Evolutionary conservation across 2,329 filamentous ascomycete species (phyloP), one percentile per base, ranked within the genome.

Genomic region (Amauroascus niger): DNA sequence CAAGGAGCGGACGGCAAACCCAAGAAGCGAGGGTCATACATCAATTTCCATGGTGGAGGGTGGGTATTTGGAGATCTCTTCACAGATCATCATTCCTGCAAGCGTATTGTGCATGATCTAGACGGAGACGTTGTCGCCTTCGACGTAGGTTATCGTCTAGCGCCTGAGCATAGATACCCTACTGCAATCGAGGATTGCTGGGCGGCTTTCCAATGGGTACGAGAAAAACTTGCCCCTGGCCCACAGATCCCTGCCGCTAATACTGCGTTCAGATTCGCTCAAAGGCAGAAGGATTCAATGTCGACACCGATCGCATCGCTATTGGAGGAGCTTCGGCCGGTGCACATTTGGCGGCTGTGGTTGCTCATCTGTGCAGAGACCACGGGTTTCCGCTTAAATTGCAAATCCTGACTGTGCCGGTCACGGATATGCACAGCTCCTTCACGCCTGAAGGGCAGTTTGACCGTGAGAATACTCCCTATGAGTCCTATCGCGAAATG

Each of bases 131-230:
- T 69, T 40, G 71, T 74, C 14, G 70, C 62, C 1, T 71, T 75
- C 57, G 72, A 74, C 56, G 68, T 74, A 22, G 71, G 73, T 54
- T 74, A 74, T 53, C 66, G 69, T 28, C 61, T 72, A 35, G 67
- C 70, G 1, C 70, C 69, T 6, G 70, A 73, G 57, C 52, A 69
- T 56, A 64, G 58, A 18, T 71, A 66, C 56, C 70, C 71, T 0
- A 65, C 67, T 32, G 63, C 67, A 0, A 60, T 71, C 16, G 63
- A 72, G 9, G 69, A 73, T 59, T 68, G 69, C 56, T 72, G 68
- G 67, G 45, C 60, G 1, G 70, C 69, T 7, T 67, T 72, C 40
- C 66, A 69, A 32, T 72, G 69, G 69, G 67, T 70, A 54, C 49
- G 62, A 57, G 11, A 2, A n/a, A 41, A 13, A 6, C 32, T 22